Conservation (phyloP, 768 basidiomycete species). For the Boletus rex-veris region DNA sequence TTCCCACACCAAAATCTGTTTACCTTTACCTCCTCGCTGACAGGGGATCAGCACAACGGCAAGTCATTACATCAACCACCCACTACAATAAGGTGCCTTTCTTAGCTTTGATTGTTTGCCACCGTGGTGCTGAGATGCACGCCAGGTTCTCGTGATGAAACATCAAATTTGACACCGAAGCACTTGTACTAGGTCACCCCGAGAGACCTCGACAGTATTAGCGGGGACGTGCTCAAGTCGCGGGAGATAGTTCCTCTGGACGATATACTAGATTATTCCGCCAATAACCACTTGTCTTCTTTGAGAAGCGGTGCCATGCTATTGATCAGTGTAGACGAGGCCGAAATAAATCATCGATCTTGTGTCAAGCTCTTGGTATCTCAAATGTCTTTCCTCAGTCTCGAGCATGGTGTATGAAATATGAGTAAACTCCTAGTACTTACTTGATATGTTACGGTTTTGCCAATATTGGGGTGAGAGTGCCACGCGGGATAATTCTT, state of each 20-base stretch:
- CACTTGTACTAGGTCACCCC: constrained; percentile 1
- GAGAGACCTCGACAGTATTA: neutral
- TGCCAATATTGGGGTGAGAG: too few species aligned
- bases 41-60: neutral
- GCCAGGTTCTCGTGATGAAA: neutral
- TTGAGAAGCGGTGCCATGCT: neutral
- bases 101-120: neutral
- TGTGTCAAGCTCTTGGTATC: neutral
- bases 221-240: neutral
- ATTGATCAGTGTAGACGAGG: neutral
- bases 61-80: neutral
- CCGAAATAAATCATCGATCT: neutral
- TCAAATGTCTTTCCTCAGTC: neutral
- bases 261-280: neutral
- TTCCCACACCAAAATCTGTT: neutral
- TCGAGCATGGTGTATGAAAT: neutral
- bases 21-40: neutral
- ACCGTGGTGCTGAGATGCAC: neutral
- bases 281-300: too few species aligned
- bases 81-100: constrained; percentile 1
- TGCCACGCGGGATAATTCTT: too few species aligned
- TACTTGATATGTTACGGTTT: too few species aligned
- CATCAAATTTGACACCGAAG: neutral
- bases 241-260: neutral
- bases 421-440: neutral